Evolutionary conservation across 495 filamentous ascomycete species (phyloP).

Genomic region (Stereocaulon alpinum): DNA sequence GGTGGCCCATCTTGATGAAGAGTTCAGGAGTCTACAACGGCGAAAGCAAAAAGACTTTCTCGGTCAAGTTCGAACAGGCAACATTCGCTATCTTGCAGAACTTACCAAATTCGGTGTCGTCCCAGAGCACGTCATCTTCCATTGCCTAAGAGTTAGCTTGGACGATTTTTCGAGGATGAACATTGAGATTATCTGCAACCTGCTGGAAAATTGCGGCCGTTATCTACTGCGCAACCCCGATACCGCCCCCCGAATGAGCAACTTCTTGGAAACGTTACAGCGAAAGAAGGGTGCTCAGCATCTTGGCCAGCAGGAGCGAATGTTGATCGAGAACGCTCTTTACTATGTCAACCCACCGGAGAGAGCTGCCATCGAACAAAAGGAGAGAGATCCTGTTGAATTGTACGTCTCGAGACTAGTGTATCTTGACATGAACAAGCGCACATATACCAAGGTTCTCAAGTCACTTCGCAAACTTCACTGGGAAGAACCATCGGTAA

Average conservation of each 20-base stretch:
- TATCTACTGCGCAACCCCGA: conserved; percentile 92
- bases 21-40: conserved; percentile 95
- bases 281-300: conserved; percentile 95
- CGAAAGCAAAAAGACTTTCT: conserved; percentile 97
- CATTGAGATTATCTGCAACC: conserved; percentile 93
- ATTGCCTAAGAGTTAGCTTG: conserved; percentile 92
- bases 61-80: conserved; percentile 84
- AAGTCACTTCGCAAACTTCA: conserved; percentile 92
- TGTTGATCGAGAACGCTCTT: conserved; percentile 96
- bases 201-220: conserved; percentile 95
- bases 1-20: conserved; percentile 87
- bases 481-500: conserved; percentile 86
- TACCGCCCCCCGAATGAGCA: conserved; percentile 82
- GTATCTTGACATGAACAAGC: conserved; percentile 86
- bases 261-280: conserved; percentile 87
- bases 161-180: conserved; percentile 98
- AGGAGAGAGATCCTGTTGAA: conserved; percentile 88
- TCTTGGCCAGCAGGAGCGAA: conserved; percentile 88
- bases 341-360: conserved; percentile 97
- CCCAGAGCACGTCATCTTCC: conserved; percentile 97
- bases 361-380: conserved; percentile 87
- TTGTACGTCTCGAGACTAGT: conserved; percentile 84
- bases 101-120: conserved; percentile 97
- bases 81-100: conserved; percentile 94
- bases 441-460: conserved; percentile 83